These are phyloP conservation scores for Cutaneotrichosporon curvatum DNA, from an alignment of 1,284 basidiomycete genomes.

Conservation along the genomic window DNA sequence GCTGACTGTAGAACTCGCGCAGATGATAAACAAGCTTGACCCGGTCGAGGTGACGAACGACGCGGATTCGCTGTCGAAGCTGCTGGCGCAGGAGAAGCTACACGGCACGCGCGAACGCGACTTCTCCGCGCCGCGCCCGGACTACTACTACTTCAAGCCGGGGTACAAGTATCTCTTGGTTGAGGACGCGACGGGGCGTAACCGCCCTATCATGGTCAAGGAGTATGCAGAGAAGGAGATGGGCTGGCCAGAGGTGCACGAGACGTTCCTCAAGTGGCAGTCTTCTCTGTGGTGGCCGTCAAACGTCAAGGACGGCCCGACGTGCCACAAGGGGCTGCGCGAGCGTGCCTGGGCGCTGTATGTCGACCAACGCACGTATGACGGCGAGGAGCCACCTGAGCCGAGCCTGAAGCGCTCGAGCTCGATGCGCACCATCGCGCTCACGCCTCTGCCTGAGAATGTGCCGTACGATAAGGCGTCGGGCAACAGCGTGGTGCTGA, in stretches of 20 bases:
- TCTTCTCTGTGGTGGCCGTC: constrained; percentile 14
- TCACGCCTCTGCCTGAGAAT: constrained; percentile 27
- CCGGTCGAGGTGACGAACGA: constrained; percentile 37
- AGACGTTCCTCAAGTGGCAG: constrained; percentile 36
- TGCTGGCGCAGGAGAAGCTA: constrained; percentile 80
- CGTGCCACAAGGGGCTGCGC: constrained; percentile 26
- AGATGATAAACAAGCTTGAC: constrained; percentile 47
- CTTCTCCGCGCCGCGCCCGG: constrained; percentile 73
- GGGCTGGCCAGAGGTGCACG: constrained; percentile 52
- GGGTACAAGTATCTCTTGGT: constrained; percentile 75
- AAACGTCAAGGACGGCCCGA: constrained; percentile 10
- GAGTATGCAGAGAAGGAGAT: constrained; percentile 49
- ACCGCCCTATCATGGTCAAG: constrained; percentile 52
- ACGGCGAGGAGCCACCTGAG: constrained; percentile 32
- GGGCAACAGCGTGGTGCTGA: constrained; percentile 88
- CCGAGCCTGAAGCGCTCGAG: constrained; percentile 27
- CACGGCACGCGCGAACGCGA: constrained; percentile 88
- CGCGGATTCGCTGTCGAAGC: constrained; percentile 47
- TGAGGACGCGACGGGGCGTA: constrained; percentile 77
- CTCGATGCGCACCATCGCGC: constrained; percentile 19
- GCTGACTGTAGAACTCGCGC: constrained; percentile 24
- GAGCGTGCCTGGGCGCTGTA: constrained; percentile 38
- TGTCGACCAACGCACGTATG: constrained; percentile 32
- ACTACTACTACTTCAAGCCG: constrained; percentile 81
- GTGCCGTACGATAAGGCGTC: constrained; percentile 67